Evolutionary conservation across 192 early-diverging fungal genomes (phyloP), one percentile per base, ranked within the genome.

Genomic region (Haplosporangium gracile): DNA sequence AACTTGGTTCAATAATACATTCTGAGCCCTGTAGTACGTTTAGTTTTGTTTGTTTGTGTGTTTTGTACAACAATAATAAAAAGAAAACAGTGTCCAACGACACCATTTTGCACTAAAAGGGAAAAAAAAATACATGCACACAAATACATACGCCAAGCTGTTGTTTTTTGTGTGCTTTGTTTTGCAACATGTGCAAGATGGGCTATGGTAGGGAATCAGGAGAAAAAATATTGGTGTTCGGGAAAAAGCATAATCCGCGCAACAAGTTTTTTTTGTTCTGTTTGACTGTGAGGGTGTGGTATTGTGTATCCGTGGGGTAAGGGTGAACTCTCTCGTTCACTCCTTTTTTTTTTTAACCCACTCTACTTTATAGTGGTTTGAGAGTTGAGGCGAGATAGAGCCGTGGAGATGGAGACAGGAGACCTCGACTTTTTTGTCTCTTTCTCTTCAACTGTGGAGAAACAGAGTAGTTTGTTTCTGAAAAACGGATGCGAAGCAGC

Each of bases 31-130:
- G 29, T 2, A 15, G 22, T 4, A 13, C 26, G 60, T 32, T 32
- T 57, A n/a, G 18, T 53, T 9, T 63, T 63, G 2, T 24, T 32
- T 65, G 60, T 65, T 65, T 15, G n/a, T 26, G 60, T n/a, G 53
- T 0, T 53, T 53, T 57, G 55, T 57, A 15, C 60, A 4, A 65
- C 57, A n/a, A 63, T 9, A 34, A 26, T n/a, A 60, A 15, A 32
- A 32, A 32, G 10, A 63, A 63, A 32, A 32, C 24, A 32, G 11
- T 65, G 60, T 65, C 60, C 60, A 65, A 65, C 60, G 60, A 65
- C 60, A 65, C 60, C 29, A 32, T 65, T 65, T 65, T 65, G 60
- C 29, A 65, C 60, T 65, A 65, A 65, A 13, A 65, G 60, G 60
- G 60, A 34, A 65, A 65, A 29, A 29, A 32, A 13, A 65, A 65